These are phyloP conservation scores for Eucalyptus sideroxylon DNA, from an alignment of 345 rosid genomes.

Conservation along the genomic window DNA sequence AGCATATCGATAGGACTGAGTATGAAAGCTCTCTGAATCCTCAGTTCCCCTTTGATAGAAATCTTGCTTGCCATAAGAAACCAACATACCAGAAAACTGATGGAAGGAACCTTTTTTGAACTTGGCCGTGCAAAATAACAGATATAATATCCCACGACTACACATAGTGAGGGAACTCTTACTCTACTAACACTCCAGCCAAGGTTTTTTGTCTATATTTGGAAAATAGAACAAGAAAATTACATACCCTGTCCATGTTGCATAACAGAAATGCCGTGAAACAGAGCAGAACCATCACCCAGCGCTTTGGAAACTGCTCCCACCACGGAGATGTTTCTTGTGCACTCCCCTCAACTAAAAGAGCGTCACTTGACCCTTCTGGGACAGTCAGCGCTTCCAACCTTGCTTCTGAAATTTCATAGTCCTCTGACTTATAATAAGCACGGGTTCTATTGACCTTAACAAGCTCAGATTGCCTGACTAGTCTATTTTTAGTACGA, in stretches of 20 bases:
- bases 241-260: conserved; percentile 96
- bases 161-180: not conserved
- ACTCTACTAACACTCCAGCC: not conserved
- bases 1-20: not conserved
- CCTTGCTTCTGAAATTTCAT: conserved; percentile 43
- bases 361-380: conserved; percentile 45
- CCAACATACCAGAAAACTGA: not conserved
- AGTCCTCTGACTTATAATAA: conserved; percentile 79
- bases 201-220: not conserved
- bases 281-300: conserved; percentile 83
- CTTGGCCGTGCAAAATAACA: not conserved
- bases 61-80: not conserved
- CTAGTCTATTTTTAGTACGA: not conserved
- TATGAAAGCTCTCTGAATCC: not conserved
- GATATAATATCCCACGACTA: not conserved
- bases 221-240: not conserved
- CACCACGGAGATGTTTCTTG: conserved; percentile 61
- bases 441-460: conserved; percentile 27
- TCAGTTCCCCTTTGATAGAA: not conserved
- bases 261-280: conserved; percentile 74
- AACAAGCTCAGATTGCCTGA: not conserved
- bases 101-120: not conserved
- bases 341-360: conserved; percentile 27
- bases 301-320: conserved; percentile 77
- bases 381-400: conserved; percentile 34